Conservation (phyloP, 495 filamentous ascomycete genomes). For the Trichoderma erinaceum region DNA sequence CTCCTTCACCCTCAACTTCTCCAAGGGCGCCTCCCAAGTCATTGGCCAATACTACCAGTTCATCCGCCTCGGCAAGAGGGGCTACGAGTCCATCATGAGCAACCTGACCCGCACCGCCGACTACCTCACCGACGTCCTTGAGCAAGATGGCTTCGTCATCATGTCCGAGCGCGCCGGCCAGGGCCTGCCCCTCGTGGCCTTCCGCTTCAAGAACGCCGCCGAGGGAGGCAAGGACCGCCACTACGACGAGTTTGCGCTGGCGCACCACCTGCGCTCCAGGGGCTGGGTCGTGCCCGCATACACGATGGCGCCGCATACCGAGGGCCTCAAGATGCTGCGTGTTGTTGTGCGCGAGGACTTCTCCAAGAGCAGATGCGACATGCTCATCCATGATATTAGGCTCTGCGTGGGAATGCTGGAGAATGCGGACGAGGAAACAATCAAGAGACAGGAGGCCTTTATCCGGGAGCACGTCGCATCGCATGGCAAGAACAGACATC, state of each 20-base stretch:
- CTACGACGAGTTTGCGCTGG: slow-evolving; percentile 77
- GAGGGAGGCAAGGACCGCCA: slow-evolving; percentile 41
- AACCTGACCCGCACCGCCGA: slow-evolving; percentile 80
- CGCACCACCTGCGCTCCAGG: slow-evolving; percentile 73
- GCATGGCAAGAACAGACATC: slow-evolving; percentile 51
- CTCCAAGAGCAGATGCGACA: slow-evolving; percentile 65
- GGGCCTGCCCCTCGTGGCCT: slow-evolving; percentile 82
- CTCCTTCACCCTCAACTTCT: slow-evolving; percentile 97
- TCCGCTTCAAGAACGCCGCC: slow-evolving; percentile 45
- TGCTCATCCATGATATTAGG: slow-evolving; percentile 66
- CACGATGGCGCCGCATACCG: slow-evolving; percentile 83
- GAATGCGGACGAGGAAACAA: slow-evolving; percentile 62
- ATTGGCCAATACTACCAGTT: slow-evolving; percentile 96
- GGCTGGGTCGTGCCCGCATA: slow-evolving; percentile 92
- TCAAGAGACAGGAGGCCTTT: slow-evolving; percentile 60
- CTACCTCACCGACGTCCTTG: slow-evolving; percentile 64
- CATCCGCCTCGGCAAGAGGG: slow-evolving; percentile 84
- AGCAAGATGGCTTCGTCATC: slow-evolving; percentile 72
- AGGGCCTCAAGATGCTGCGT: slow-evolving; percentile 75
- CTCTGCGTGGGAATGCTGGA: slow-evolving; percentile 60
- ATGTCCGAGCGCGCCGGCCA: slow-evolving; percentile 68
- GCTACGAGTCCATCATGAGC: slow-evolving; percentile 79
- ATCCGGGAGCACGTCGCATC: slow-evolving; percentile 51
- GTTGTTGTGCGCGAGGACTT: slow-evolving; percentile 90
- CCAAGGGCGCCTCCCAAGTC: slow-evolving; percentile 83